phyloP scores from a whole-genome alignment of 2,329 filamentous ascomycete species.

The Scortechinia acanthostroma region DNA sequence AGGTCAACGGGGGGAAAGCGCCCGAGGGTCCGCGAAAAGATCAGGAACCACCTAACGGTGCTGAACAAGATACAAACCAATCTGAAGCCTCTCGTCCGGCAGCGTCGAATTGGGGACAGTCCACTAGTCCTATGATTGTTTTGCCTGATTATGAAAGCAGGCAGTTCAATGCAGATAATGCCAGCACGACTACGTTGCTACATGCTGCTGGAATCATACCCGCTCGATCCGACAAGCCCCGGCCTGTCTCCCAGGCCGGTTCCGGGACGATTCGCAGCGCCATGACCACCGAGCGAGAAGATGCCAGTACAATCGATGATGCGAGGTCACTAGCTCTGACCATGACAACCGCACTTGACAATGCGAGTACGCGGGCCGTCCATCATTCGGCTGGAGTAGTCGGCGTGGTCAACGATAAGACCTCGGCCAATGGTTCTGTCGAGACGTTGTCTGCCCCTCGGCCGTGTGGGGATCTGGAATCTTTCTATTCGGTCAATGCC shows the following conservation, averaged over 20 bases:
- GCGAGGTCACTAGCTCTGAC: background rate
- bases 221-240: background rate
- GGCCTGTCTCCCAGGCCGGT: background rate
- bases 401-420: background rate
- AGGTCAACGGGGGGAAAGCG: background rate
- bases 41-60: background rate
- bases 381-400: background rate
- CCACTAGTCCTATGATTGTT: background rate
- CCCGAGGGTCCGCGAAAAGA: background rate
- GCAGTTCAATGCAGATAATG: background rate
- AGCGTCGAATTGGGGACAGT: background rate
- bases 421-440: background rate
- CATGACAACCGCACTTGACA: background rate
- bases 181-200: background rate
- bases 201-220: background rate
- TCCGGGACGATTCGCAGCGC: background rate
- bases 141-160: background rate
- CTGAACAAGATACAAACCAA: background rate
- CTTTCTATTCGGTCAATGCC: background rate
- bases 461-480: background rate
- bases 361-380: background rate
- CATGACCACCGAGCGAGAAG: too few relatives aligned
- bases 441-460: background rate
- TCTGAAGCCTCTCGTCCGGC: background rate
- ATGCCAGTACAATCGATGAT: background rate